These are phyloP conservation scores for Pichia kudriavzevii DNA, from an alignment of 1,139 yeast species.

Conservation along the genomic window DNA sequence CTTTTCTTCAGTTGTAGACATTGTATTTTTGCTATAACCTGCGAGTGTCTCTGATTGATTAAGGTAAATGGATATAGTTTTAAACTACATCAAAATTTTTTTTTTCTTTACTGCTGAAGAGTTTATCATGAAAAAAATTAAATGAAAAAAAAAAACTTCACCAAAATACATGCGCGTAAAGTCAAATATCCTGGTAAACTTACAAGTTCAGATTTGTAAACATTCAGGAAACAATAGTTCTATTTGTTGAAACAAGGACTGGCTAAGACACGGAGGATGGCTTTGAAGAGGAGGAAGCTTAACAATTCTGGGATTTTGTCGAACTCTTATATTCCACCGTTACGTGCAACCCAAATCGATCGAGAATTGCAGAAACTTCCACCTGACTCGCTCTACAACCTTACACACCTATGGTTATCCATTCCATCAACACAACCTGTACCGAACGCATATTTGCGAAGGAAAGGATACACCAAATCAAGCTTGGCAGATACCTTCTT, in stretches of 20 bases:
- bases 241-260: too few relatives aligned
- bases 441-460: slow-evolving; percentile 14
- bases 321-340: slow-evolving; percentile 26
- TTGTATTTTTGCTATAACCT: neutral
- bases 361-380: slow-evolving; percentile 23
- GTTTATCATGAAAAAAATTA: too few relatives aligned
- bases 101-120: too few relatives aligned
- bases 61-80: neutral
- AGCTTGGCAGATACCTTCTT: slow-evolving; percentile 15
- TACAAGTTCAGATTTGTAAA: too few relatives aligned
- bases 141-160: too few relatives aligned
- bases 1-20: slow-evolving; percentile 5
- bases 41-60: neutral
- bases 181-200: slow-evolving; percentile 4
- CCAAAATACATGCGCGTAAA: too few relatives aligned
- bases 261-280: slow-evolving; percentile 2
- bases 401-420: slow-evolving; percentile 27
- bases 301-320: slow-evolving; percentile 26
- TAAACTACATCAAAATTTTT: too few relatives aligned
- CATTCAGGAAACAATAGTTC: too few relatives aligned
- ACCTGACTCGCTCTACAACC: slow-evolving; percentile 25
- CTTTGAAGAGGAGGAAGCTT: slow-evolving; percentile 7
- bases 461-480: slow-evolving; percentile 16
- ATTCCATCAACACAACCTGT: slow-evolving; percentile 26
- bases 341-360: slow-evolving; percentile 18